Conservation (phyloP, 31 red algal genomes). For the Asparagopsis taxiformis region DNA sequence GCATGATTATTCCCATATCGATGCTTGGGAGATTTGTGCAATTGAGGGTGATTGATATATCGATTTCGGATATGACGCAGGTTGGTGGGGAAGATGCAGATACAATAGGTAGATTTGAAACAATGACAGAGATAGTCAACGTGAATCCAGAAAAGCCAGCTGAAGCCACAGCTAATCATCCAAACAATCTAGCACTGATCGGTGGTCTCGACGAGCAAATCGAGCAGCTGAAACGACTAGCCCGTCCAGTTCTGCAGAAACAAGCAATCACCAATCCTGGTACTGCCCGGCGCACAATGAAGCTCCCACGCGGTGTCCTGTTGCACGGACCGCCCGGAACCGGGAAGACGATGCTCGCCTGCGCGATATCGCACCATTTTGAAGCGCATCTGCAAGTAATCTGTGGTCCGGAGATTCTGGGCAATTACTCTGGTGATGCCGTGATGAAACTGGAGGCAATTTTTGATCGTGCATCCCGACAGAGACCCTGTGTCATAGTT, state of each 20-base stretch:
- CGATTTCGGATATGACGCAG: neutral
- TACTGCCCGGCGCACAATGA: neutral
- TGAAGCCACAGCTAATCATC: neutral
- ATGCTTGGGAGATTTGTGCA: neutral
- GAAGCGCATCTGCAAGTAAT: slow-evolving; percentile 51
- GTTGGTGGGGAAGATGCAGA: neutral
- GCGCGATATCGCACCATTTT: slow-evolving; percentile 53
- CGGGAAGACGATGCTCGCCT: slow-evolving; percentile 84
- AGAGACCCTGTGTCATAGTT: slow-evolving; percentile 72
- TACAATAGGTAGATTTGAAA: neutral
- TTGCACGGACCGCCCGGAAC: slow-evolving; percentile 80
- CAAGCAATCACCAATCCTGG: neutral
- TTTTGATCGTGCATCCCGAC: slow-evolving; percentile 56
- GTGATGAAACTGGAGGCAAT: slow-evolving; percentile 39
- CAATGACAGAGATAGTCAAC: slow-evolving; percentile 1
- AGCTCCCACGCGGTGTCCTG: slow-evolving; percentile 70
- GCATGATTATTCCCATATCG: neutral
- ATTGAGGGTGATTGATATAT: neutral
- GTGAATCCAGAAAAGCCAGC: neutral
- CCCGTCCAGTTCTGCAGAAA: neutral
- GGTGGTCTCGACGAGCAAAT: slow-evolving; percentile 17
- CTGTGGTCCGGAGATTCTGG: slow-evolving; percentile 69
- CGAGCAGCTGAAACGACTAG: neutral
- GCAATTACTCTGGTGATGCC: slow-evolving; percentile 50
- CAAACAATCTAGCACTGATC: neutral